Evolutionary conservation across 345 rosid genomes (phyloP), one percentile per base, ranked within the genome.

Genomic region (Eucalyptus sp.): DNA sequence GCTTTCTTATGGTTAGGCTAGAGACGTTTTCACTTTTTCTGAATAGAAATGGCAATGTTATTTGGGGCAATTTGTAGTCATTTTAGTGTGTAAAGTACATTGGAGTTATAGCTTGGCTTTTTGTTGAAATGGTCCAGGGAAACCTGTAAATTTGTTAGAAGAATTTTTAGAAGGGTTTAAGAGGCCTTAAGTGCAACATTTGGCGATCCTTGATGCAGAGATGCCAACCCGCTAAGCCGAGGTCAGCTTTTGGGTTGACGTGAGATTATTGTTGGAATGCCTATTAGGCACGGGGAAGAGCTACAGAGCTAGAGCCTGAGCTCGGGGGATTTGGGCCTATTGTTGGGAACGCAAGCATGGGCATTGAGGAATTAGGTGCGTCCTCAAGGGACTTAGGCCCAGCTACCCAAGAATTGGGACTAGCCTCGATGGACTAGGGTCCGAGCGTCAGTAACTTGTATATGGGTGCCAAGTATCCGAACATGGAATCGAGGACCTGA

Each of bases 361-460:
- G 24, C 24, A 52, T 52, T 7, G 58, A 52, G 10, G 58, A 52
- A 52, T 52, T 52, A 52, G 58, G 58, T 52, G 58, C 4, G 1
- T 52, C 24, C 58, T 52, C 24, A 18, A 52, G 58, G 58, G 58
- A 52, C 10, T 18, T 18, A 52, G 58, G 24, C 58, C 24, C 1
- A 52, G 10, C 24, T 52, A 52, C 58, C 4, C 0, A 52, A 1
- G 58, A 52, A 18, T 0, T 18, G 24, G 58, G 24, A 18, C 58
- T 52, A 18, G 10, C 58, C 58, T 52, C 1, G 24, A 52, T 52
- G 58, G 58, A 52, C 24, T 2, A 52, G 4, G 56, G 24, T 7
- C 4, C 0, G 24, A 52, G 58, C 24, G 0, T 52, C 24, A 7
- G 1, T 2, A 24, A 7, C 4, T 52, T 0, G 10, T 52, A 24